Evolutionary conservation across 1,284 basidiomycete genomes (phyloP), one percentile per base, ranked within the genome.

Genomic region (Waitea zeae): DNA sequence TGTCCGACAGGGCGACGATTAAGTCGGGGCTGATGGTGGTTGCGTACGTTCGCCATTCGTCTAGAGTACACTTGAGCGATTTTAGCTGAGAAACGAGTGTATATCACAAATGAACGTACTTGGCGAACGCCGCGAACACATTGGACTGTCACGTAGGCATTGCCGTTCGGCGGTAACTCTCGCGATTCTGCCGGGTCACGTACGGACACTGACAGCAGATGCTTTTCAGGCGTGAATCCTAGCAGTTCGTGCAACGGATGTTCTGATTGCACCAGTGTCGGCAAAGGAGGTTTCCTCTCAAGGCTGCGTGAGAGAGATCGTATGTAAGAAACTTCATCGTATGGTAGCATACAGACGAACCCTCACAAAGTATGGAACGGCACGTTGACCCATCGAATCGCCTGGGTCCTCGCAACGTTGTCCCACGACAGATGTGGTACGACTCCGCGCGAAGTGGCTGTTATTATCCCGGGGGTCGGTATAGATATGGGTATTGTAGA

Each of bases 301-400:
- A 82, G 46, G 48, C 78, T 81, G 41, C 22, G 19, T 20, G 11
- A 33, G 15, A 20, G 24, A 30, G 12, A 24, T 33, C 33, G 29
- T 27, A 14, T 12, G 34, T 12, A 18, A 35, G 7, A 36, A 6
- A 5, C 14, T n/a, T n/a, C 30, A 7, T 12, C 6, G 12, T 18
- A 18, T 7, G 22, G 20, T n/a, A n/a, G n/a, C n/a, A n/a, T n/a
- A n/a, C 18, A 19, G 27, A 20, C 17, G 17, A 18, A 12, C n/a
- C 62, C 80, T 65, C 49, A 84, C 83, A 86, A 84, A 17, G 73
- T 67, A 53, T 87, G 83, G 45, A 83, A 82, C 0, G 80, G 69
- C 0, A 82, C 51, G 42, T 79, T 62, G 0, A 80, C 53, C 67
- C 74, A 79, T 39, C 51, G 59, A 20, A 79, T 62, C 1, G 67